Conservation (phyloP, 2,329 filamentous ascomycete genomes). For the Colletotrichum zoysiae region DNA sequence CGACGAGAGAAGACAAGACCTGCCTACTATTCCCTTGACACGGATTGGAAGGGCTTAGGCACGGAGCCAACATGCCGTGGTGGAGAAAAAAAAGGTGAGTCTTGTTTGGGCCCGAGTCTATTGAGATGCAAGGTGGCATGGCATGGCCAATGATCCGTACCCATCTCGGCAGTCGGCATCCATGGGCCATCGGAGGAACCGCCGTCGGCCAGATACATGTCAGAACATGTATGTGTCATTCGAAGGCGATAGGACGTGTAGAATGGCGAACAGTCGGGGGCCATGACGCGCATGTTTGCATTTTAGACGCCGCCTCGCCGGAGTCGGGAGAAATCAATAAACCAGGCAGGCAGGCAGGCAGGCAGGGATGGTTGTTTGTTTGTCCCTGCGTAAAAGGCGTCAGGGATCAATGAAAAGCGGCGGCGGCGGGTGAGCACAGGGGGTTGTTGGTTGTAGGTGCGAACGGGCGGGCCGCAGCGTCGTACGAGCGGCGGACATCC, state of each 20-base stretch:
- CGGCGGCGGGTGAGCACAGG: constrained; percentile 8
- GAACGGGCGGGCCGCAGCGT: constrained; percentile 1
- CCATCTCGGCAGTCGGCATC: not conserved
- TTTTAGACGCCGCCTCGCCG: not conserved
- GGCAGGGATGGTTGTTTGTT: not conserved
- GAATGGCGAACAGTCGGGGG: not conserved
- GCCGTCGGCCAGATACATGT: not conserved
- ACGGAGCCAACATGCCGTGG: not conserved
- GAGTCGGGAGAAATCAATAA: not conserved
- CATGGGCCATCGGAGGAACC: not conserved
- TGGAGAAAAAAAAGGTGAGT: not conserved
- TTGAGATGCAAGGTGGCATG: not conserved
- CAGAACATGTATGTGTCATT: not conserved
- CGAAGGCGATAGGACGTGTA: not conserved
- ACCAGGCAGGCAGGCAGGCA: too few species aligned
- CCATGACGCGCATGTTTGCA: not conserved
- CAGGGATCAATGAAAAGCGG: constrained; percentile 1
- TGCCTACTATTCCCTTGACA: not conserved
- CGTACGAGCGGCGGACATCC: constrained; percentile 14
- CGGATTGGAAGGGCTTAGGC: not conserved
- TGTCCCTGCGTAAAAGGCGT: constrained; percentile 6
- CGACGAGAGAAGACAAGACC: not conserved
- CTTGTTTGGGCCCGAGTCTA: not conserved
- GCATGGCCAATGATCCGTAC: not conserved
- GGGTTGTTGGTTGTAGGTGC: not conserved